These are phyloP conservation scores for Chaetomium cochliodes DNA, from an alignment of 495 filamentous ascomycete species.

Conservation along the genomic window DNA sequence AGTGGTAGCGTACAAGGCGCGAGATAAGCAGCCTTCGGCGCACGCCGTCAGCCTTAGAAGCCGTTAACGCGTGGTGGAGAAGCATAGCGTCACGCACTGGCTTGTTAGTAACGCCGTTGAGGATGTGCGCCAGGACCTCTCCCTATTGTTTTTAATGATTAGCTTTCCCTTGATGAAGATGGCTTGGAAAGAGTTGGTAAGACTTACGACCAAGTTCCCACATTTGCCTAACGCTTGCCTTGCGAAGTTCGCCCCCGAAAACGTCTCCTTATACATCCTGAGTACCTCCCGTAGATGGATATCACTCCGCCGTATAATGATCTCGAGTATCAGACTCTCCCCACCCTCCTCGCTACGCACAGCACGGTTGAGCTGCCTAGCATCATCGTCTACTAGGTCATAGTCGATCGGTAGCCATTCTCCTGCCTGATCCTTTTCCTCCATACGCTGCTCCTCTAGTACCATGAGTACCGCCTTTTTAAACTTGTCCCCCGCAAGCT, in stretches of 20 bases:
- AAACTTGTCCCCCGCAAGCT: constrained; percentile 92
- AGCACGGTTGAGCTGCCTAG: constrained; percentile 65
- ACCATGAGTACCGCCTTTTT: constrained; percentile 83
- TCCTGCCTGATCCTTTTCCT: constrained; percentile 60
- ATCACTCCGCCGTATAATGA: constrained; percentile 78
- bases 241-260: constrained; percentile 71
- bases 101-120: constrained; percentile 94
- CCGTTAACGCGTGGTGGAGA: constrained; percentile 79
- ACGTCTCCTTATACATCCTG: constrained; percentile 64
- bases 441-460: constrained; percentile 77
- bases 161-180: background rate
- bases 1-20: constrained; percentile 76
- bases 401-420: constrained; percentile 40
- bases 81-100: constrained; percentile 92
- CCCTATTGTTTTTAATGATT: constrained; percentile 54
- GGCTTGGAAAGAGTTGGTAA: background rate
- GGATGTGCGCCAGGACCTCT: constrained; percentile 92
- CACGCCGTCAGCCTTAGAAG: constrained; percentile 58
- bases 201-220: constrained; percentile 82
- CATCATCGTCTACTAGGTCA: constrained; percentile 67
- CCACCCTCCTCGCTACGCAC: constrained; percentile 74
- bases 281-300: constrained; percentile 78
- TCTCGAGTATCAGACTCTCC: constrained; percentile 84
- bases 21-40: constrained; percentile 79
- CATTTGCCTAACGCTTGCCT: constrained; percentile 83